Percentiles rank a stretch among this genome's conserved stretches.
Evolutionary conservation across 345 rosid species (phyloP).

Genomic region (Eucalyptus camaldulensis): DNA sequence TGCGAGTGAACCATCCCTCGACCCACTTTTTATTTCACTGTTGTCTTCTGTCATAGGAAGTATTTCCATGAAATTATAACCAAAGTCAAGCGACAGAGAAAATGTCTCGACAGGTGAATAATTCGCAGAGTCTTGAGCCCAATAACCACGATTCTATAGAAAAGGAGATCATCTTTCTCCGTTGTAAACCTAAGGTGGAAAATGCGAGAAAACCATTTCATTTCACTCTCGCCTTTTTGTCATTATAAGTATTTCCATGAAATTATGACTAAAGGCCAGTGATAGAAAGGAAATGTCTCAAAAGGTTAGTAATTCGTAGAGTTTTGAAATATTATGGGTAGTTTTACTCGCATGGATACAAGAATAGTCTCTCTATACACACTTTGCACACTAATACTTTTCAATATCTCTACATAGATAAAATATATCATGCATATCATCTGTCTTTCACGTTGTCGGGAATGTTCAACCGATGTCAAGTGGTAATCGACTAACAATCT

Average conservation of each 20-base stretch:
- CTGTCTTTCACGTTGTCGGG: rapidly evolving
- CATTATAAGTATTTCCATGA: background rate
- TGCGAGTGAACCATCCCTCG: background rate
- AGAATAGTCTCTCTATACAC: rapidly evolving
- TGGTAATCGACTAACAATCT: background rate
- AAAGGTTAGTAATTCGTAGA: background rate
- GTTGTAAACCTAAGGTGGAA: background rate
- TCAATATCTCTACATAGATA: background rate
- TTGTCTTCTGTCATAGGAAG: background rate
- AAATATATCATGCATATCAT: background rate
- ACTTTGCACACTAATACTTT: background rate
- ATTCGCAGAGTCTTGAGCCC: background rate
- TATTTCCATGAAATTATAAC: background rate
- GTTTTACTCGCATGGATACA: background rate
- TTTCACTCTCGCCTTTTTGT: background rate
- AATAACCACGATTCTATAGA: background rate
- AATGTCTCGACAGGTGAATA: background rate
- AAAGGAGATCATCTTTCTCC: background rate
- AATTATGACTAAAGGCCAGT: background rate
- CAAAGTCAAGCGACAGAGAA: background rate
- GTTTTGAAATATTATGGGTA: background rate
- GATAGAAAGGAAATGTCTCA: background rate
- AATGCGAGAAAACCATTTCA: background rate
- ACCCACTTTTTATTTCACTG: background rate
- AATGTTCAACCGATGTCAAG: background rate